Evolutionary conservation across 495 filamentous ascomycete species (phyloP), one percentile per base, ranked within the genome.

Genomic region (Aspergillus affinis): DNA sequence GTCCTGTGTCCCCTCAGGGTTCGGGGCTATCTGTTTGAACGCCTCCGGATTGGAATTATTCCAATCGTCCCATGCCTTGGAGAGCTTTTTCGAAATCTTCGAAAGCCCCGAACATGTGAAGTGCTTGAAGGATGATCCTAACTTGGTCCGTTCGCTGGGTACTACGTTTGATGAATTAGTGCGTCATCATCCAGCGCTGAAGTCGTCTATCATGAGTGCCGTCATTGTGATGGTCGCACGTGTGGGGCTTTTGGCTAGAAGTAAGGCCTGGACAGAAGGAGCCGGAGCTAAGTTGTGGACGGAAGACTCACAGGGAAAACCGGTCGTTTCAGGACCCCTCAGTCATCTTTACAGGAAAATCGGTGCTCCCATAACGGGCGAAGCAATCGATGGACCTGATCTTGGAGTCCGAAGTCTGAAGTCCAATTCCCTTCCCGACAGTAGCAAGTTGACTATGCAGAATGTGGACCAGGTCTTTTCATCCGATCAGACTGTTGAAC

Each of bases 1-100:
- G 60, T 85, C 84, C 20, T 87, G 87, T 55, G 87, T 98, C 36
- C 92, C 95, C 6, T 82, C 86, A 53, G 92, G 93, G 6, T 89
- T 97, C 68, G 93, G 94, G 18, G 93, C 94, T 5, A 93, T 99
- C 49, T 99, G 92, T 65, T 77, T 99, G 53, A 97, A 96, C 58
- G 84, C 89, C 44, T 76, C 82, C 19, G 95, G 95, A n/a, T 86
- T 97, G 80, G 87, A 90, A 64, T 84, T 97, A 65, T 95, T 99
- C 66, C 85, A 92, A 58, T 82, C 87, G 2, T 97, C 93, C 0
- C 78, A 83, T 60, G 92, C 93, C 3, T 74, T 98, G 26, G 86
- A 90, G 46, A 88, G 82, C 63, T 99, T 92, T 73, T 90, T 98
- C 61, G 91, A 96, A 68, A 90, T 97, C 27, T 98, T 98, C 64